phyloP scores from a whole-genome alignment of 352 stramenopile species.

The Globisporangium parvum region DNA sequence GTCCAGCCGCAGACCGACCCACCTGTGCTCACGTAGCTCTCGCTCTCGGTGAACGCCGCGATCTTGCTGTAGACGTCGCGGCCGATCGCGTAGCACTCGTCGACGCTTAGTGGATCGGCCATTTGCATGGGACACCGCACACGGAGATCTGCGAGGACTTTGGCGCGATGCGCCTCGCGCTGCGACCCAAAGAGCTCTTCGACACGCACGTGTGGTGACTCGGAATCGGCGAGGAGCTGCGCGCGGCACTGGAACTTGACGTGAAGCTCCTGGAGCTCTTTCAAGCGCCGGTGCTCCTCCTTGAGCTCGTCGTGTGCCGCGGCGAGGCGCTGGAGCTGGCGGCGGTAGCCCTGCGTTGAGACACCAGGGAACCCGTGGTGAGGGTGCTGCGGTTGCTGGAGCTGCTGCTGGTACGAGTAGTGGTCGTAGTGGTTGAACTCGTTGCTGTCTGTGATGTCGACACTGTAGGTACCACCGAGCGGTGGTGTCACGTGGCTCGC shows the following conservation, averaged over 20 bases:
- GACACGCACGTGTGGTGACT: constrained; percentile 1
- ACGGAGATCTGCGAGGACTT: constrained; percentile 3
- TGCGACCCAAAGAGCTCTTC: constrained; percentile 3
- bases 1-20: constrained; percentile 23
- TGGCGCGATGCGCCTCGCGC: constrained; percentile 5
- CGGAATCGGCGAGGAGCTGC: constrained; percentile 16
- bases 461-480: neutral
- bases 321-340: constrained; percentile 16
- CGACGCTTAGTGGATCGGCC: constrained; percentile 17
- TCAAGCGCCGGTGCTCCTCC: constrained; percentile 18
- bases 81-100: constrained; percentile 27
- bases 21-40: constrained; percentile 19
- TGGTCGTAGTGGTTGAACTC: too few species aligned
- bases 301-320: constrained; percentile 15
- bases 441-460: neutral
- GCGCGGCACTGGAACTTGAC: constrained; percentile 23
- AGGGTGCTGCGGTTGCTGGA: neutral
- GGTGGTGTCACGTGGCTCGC: neutral
- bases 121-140: constrained; percentile 12
- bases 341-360: neutral
- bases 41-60: constrained; percentile 14
- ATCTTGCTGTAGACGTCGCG: constrained; percentile 24
- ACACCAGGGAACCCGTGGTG: neutral
- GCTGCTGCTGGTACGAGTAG: neutral
- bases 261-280: constrained; percentile 15